A percentile compares a stretch with the other conserved stretches of the same genome.
These are phyloP conservation scores for Dactylellina cionopaga DNA, from an alignment of 2,329 filamentous ascomycete species.

Conservation along the genomic window DNA sequence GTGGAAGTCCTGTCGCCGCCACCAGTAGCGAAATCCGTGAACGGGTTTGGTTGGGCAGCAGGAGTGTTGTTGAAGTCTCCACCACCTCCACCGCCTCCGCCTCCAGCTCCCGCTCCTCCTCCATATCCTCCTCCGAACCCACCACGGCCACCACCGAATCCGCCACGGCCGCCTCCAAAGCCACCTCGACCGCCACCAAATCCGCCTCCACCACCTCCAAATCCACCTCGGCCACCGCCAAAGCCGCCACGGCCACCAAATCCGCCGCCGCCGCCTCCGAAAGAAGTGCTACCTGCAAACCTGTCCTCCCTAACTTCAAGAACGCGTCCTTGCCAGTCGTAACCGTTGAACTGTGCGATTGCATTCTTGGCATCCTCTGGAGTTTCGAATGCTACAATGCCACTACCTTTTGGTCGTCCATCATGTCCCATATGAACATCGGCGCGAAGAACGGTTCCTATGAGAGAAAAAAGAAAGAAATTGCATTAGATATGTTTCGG, in stretches of 20 bases:
- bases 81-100: constrained; percentile 60
- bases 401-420: constrained; percentile 93
- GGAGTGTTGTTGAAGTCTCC: constrained; percentile 60
- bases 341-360: constrained; percentile 97
- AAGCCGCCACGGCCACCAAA: constrained; percentile 62
- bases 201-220: constrained; percentile 66
- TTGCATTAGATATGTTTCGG: constrained; percentile 24
- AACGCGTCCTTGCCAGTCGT: constrained; percentile 94
- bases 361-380: constrained; percentile 94
- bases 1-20: constrained; percentile 83
- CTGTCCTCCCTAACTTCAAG: constrained; percentile 97
- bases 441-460: constrained; percentile 87
- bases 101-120: constrained; percentile 60
- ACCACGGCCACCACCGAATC: constrained; percentile 59
- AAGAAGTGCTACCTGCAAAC: constrained; percentile 74
- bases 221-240: constrained; percentile 57
- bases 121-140: constrained; percentile 62
- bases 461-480: constrained; percentile 11
- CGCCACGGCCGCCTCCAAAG: constrained; percentile 68
- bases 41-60: constrained; percentile 78
- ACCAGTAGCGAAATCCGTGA: constrained; percentile 89
- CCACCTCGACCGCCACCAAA: constrained; percentile 70
- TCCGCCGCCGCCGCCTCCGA: constrained; percentile 63
- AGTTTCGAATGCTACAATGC: constrained; percentile 95
- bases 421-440: constrained; percentile 93